Percentiles rank a stretch among this genome's conserved stretches.
Conservation (phyloP, 2,329 filamentous ascomycete genomes). For the Pestalotiopsis sp. region DNA sequence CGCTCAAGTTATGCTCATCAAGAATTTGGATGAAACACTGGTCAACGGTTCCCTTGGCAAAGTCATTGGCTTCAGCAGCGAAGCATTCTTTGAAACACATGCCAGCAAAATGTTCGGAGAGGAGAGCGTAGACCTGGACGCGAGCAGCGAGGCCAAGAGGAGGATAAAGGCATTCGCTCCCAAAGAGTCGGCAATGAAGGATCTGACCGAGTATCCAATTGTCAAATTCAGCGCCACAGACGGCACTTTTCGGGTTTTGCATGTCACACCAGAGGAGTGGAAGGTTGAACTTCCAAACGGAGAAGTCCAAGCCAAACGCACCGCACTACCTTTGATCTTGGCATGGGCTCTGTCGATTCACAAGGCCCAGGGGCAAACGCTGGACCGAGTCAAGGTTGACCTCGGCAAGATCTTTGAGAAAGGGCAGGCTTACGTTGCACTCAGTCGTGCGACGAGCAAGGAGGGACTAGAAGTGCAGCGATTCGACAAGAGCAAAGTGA, state of each 20-base stretch:
- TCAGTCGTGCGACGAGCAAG: conserved; percentile 89
- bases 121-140: conserved; percentile 43
- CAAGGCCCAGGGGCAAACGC: conserved; percentile 94
- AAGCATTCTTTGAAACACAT: conserved; percentile 41
- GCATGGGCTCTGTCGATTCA: conserved; percentile 98
- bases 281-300: conserved; percentile 97
- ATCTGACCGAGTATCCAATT: conserved; percentile 71
- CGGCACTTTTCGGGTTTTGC: conserved; percentile 73
- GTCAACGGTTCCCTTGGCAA: conserved; percentile 95
- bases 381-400: conserved; percentile 93
- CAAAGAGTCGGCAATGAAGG: conserved; percentile 45
- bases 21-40: conserved; percentile 91
- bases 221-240: conserved; percentile 84
- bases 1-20: conserved; percentile 99
- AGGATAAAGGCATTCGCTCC: conserved; percentile 57
- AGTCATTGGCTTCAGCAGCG: conserved; percentile 74
- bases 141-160: conserved; percentile 46
- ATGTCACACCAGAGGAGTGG: conserved; percentile 89
- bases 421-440: conserved; percentile 94
- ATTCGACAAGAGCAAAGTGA: conserved; percentile 89
- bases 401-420: conserved; percentile 93
- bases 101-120: conserved; percentile 38
- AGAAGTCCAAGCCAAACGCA: conserved; percentile 86
- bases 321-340: conserved; percentile 83
- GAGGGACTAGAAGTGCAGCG: conserved; percentile 83